These are phyloP conservation scores for Xylariaceae sp. DNA, from an alignment of 2,329 filamentous ascomycete genomes.

Conservation along the genomic window DNA sequence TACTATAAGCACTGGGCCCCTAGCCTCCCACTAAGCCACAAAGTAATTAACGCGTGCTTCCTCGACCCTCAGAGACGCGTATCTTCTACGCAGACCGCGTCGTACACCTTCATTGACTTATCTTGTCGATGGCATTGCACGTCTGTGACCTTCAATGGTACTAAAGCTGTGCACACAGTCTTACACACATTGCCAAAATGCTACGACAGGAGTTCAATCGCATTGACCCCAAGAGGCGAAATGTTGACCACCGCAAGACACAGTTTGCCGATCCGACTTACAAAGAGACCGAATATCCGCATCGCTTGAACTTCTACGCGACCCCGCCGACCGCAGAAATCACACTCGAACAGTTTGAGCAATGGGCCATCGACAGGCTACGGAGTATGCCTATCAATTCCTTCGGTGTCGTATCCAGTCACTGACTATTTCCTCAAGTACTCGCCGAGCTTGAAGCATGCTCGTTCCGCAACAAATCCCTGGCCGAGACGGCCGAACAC, in stretches of 20 bases:
- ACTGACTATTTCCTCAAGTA: conserved; percentile 55
- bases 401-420: neutral
- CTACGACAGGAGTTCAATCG: conserved; percentile 50
- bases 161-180: neutral
- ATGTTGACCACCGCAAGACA: conserved; percentile 79
- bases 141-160: neutral
- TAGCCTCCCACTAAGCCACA: too few relatives aligned
- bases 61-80: too few relatives aligned
- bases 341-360: conserved; percentile 95
- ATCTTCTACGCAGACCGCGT: too few relatives aligned
- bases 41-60: too few relatives aligned
- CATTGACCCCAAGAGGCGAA: conserved; percentile 74
- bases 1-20: too few relatives aligned
- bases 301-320: conserved; percentile 91
- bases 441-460: conserved; percentile 91
- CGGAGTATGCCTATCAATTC: conserved; percentile 61
- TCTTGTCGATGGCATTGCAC: too few relatives aligned
- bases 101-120: too few relatives aligned
- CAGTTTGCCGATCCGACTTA: conserved; percentile 82
- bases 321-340: conserved; percentile 91
- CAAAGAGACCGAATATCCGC: conserved; percentile 78
- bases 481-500: conserved; percentile 80
- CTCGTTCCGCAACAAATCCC: conserved; percentile 88
- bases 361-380: conserved; percentile 95
- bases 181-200: conserved; percentile 30